Conservation (phyloP, 495 filamentous ascomycete species). For the Annulohypoxylon bovei region DNA sequence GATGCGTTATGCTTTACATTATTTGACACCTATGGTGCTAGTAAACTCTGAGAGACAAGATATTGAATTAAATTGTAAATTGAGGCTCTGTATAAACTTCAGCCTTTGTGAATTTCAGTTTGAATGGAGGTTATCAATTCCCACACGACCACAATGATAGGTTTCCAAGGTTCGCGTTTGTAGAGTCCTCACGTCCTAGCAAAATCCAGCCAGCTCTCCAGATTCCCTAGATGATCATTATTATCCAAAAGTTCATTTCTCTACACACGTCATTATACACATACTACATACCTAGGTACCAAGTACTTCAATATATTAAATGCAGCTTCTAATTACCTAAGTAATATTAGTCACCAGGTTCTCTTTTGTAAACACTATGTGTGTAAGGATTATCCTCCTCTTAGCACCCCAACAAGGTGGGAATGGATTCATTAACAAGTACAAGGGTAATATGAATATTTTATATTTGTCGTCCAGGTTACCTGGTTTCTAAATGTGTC, state of each 20-base stretch:
- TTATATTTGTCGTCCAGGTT: not conserved
- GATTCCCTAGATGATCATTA: not conserved
- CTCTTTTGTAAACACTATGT: not conserved
- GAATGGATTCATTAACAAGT: not conserved
- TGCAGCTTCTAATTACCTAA: not conserved
- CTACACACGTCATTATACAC: not conserved
- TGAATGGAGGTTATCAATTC: not conserved
- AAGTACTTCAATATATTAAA: not conserved
- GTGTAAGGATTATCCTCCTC: not conserved
- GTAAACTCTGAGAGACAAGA: not conserved
- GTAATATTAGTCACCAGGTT: not conserved
- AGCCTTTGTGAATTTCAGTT: not conserved
- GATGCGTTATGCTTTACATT: not conserved
- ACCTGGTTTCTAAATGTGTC: not conserved
- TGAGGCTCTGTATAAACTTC: not conserved
- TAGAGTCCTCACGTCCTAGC: not conserved
- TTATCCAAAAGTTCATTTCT: not conserved
- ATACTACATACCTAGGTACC: too few relatives aligned
- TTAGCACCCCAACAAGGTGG: not conserved
- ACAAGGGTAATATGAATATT: not conserved
- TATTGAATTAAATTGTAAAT: not conserved
- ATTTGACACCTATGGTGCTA: not conserved
- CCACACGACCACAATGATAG: not conserved
- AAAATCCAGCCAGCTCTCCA: not conserved
- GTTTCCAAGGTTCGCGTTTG: not conserved